Evolutionary conservation across 1,284 basidiomycete species (phyloP).

Genomic region (Irpex lacteus): DNA sequence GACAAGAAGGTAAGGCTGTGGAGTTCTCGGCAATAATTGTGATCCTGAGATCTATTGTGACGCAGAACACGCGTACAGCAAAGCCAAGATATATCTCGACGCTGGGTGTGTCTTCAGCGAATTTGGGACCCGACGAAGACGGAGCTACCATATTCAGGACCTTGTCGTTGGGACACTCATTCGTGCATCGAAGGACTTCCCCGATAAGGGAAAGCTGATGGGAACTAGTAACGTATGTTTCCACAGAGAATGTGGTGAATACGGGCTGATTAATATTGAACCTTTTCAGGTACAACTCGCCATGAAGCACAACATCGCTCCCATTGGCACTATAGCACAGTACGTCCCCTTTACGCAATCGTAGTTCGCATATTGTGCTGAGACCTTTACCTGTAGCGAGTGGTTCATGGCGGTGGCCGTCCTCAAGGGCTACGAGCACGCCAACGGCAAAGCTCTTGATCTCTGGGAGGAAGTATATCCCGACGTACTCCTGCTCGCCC

Average conservation of each 20-base stretch:
- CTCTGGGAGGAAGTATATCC: conserved; percentile 84
- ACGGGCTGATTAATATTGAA: no score
- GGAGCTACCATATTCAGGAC: conserved; percentile 82
- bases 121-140: conserved; percentile 88
- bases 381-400: conserved; percentile 49
- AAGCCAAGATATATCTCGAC: conserved; percentile 67
- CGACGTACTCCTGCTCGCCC: conserved; percentile 58
- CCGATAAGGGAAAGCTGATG: conserved; percentile 55
- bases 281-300: conserved; percentile 72
- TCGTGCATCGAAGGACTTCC: conserved; percentile 54
- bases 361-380: conserved; percentile 3
- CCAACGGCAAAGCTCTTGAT: conserved; percentile 72
- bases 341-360: conserved; percentile 36
- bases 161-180: conserved; percentile 73
- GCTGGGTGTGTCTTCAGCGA: conserved; percentile 83
- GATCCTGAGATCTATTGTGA: neutral
- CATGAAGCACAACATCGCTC: conserved; percentile 62
- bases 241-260: no score
- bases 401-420: conserved; percentile 96
- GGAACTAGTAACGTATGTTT: conserved; percentile 83
- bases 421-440: conserved; percentile 74
- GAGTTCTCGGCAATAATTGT: neutral
- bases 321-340: conserved; percentile 90
- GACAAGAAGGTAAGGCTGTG: conserved; percentile 61
- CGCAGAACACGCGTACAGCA: conserved; percentile 59